phyloP scores from a whole-genome alignment of 192 early-diverging fungal genomes.

The Hyaloraphidium curvatum region DNA sequence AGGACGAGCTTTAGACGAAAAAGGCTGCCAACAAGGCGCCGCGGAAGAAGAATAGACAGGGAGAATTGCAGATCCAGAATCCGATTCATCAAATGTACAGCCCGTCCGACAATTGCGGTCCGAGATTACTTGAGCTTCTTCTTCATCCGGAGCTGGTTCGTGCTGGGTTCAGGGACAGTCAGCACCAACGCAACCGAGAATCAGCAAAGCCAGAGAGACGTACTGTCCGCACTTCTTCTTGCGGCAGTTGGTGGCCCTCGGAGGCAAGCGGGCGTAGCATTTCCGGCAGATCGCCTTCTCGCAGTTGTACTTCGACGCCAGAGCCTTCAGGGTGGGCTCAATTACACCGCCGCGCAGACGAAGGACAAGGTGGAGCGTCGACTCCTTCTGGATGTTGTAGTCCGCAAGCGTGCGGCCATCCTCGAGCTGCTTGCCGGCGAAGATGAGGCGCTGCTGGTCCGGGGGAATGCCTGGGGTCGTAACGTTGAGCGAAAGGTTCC shows the following conservation, averaged over 20 bases:
- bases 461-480: slow-evolving; percentile 63
- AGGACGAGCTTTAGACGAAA: too few species aligned
- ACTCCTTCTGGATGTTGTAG: slow-evolving; percentile 99
- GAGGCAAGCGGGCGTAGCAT: slow-evolving; percentile 98
- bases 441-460: slow-evolving; percentile 98
- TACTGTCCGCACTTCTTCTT: slow-evolving; percentile 99
- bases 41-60: too few species aligned
- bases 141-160: too few species aligned
- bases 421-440: slow-evolving; percentile 99
- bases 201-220: too few species aligned
- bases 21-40: too few species aligned
- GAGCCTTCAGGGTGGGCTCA: slow-evolving; percentile 93
- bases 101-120: too few species aligned
- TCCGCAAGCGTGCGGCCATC: slow-evolving; percentile 93
- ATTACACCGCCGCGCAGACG: slow-evolving; percentile 94
- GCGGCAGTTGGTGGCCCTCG: slow-evolving; percentile 99
- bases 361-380: slow-evolving; percentile 88
- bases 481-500: not conserved
- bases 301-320: slow-evolving; percentile 99
- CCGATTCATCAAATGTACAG: too few species aligned
- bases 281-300: slow-evolving; percentile 99
- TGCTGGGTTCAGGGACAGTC: too few species aligned
- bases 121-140: too few species aligned
- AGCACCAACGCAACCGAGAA: too few species aligned
- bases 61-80: too few species aligned